Base-by-base conservation (phyloP, 108 stramenopile species). In the Seminavis robusta region DNA sequence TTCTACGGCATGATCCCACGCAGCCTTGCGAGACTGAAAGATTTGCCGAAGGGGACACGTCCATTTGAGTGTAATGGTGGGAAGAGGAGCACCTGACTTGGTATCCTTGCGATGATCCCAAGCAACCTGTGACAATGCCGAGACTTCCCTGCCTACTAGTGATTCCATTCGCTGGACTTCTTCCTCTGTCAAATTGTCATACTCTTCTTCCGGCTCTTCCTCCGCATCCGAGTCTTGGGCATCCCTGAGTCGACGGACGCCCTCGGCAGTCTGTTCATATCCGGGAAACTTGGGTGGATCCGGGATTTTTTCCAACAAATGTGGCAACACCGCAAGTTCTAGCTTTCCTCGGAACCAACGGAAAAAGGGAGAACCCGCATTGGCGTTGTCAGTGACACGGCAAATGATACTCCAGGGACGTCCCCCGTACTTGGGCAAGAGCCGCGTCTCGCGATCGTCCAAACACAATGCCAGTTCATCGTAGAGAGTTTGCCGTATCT, bases 341-440 rank as follows among this genome's bases (percentile, higher is more conserved):
- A 74, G 58, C 15, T 33, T 46, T 41, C 71, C 62, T 16, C 65
- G 56, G 33, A 52, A 69, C 68, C 63, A 74, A 19, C 75, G 43
- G 49, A 71, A 80, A 21, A 80, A 79, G 67, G 19, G 70, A 65
- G 17, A 52, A 30, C 58, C 34, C 25, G 28, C 39, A 21, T 50
- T 65, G 7, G 45, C 54, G 42, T 73, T 72, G 1, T 79, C 84
- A 2, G 56, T 56, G 5, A 74, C 19, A 8, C 43, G 53, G 33
- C 61, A 55, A 30, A 24, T 48, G 30, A 67, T 69, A 56, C 79
- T 76, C 90, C 90, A 91, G 27, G 80, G 83, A 20, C 88, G 65
- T 13, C 81, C 81, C 19, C 90, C 90, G 39, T 80, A 80, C 41
- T 68, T 78, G 1, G 90, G 90, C 25, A 91, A 52, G 16, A 82